These are phyloP conservation scores for Paramecium sexaurelia DNA, from an alignment of 73 alveolate species.

Conservation along the genomic window DNA sequence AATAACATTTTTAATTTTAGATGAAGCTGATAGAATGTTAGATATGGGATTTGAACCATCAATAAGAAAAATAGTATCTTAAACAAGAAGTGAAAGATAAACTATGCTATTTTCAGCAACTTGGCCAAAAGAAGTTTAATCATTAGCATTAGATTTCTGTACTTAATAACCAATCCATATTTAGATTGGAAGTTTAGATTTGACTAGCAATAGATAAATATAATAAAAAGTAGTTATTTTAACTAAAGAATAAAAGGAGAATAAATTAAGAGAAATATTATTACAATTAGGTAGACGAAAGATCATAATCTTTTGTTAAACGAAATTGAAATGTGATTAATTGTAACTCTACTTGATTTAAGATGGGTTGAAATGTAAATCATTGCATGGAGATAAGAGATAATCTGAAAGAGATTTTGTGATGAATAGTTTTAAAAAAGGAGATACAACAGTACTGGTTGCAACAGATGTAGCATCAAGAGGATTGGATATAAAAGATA, in stretches of 20 bases:
- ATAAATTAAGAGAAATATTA: slow-evolving; percentile 23
- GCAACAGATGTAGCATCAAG: slow-evolving; percentile 96
- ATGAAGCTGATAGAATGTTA: slow-evolving; percentile 96
- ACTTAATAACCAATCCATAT: slow-evolving; percentile 75
- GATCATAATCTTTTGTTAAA: slow-evolving; percentile 80
- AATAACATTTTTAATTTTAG: slow-evolving; percentile 79
- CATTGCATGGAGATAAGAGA: slow-evolving; percentile 89
- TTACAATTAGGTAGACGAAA: slow-evolving; percentile 57
- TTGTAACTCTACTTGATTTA: slow-evolving; percentile 71
- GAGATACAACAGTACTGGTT: slow-evolving; percentile 73
- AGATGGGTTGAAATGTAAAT: slow-evolving; percentile 67
- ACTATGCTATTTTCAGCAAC: slow-evolving; percentile 93
- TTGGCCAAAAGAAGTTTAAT: slow-evolving; percentile 80
- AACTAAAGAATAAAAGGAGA: slow-evolving; percentile 52
- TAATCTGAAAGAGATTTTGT: slow-evolving; percentile 81
- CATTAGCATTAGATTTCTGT: slow-evolving; percentile 81
- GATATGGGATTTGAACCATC: slow-evolving; percentile 94
- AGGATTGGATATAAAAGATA: slow-evolving; percentile 91
- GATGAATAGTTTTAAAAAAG: slow-evolving; percentile 74
- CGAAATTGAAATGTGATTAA: slow-evolving; percentile 83
- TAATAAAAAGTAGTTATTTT: slow-evolving; percentile 55
- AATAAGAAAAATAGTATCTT: slow-evolving; percentile 75
- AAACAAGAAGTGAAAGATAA: slow-evolving; percentile 75
- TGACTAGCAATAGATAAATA: slow-evolving; percentile 73
- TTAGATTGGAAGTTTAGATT: slow-evolving; percentile 76